Evolutionary conservation across 805 yeast genomes (phyloP), one percentile per base, ranked within the genome.

Genomic region (Debaryomyces tyrocola): DNA sequence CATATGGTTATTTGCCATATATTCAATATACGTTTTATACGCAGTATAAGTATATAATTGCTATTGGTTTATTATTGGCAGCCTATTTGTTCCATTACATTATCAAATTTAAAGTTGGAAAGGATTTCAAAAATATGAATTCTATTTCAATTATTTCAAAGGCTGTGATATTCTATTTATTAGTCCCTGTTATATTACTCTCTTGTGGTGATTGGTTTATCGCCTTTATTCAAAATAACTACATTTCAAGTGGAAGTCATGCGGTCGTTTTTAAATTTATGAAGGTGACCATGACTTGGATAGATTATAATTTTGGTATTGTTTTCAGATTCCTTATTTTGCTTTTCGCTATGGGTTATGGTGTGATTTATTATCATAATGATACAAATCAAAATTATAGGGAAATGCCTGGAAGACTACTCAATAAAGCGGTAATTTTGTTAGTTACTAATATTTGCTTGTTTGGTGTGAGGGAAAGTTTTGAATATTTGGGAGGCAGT

Each of bases 281-380:
- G 24, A 17, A 24, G 38, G 18, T 44, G 24, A 24, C 33, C 10
- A 17, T 29, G 15, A 14, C 27, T 4, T 45, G 54, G 53, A 6
- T 46, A 33, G n/a, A 4, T 8, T 12, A 17, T 9, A 29, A 46
- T 28, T 58, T 48, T 37, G 20, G 6, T 2, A 20, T 45, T 10
- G 34, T 46, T 6, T 10, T 46, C n/a, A 41, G 49, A 9, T 58
- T 47, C 38, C 44, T 56, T 38, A 37, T 57, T 12, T 56, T 66
- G 33, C 38, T 64, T 29, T 63, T 67, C 41, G 49, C 67, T 28
- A 66, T 66, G 71, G 73, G 73, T 1, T 66, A 62, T 41, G 73
- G 73, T 2, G 68, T 66, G 4, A 47, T 65, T 20, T 67, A 62
- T 47, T 61, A 57, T 46, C 62, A 58, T 33, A 49, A 47, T 31